A percentile compares a stretch with the other conserved stretches of the same genome.
Conservation (phyloP, 768 basidiomycete species). For the Termitomyces sp. region DNA sequence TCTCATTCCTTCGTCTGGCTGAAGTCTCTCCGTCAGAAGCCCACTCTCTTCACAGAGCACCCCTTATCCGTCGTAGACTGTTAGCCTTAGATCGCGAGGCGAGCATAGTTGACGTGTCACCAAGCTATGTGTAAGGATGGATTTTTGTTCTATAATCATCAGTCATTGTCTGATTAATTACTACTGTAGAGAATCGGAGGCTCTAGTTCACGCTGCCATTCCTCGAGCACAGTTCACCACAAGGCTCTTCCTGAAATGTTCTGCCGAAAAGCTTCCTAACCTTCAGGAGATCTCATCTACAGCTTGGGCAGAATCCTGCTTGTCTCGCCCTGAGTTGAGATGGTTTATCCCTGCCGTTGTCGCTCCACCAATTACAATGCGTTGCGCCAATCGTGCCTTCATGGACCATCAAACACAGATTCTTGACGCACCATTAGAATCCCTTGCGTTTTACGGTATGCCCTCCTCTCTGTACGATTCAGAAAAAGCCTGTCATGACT, state of each 20-base stretch:
- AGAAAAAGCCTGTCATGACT: conserved; percentile 40
- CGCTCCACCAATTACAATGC: conserved; percentile 75
- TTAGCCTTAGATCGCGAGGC: conserved; percentile 41
- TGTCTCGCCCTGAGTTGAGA: conserved; percentile 73
- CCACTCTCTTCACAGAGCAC: conserved; percentile 53
- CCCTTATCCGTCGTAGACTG: conserved; percentile 55
- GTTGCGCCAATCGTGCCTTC: conserved; percentile 76
- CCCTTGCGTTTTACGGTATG: conserved; percentile 80
- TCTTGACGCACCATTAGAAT: conserved; percentile 67
- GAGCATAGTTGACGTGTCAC: conserved; percentile 31
- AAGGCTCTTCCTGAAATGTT: conserved; percentile 21
- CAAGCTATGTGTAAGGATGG: conserved; percentile 37
- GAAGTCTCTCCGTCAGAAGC: conserved; percentile 60
- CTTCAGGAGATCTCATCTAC: conserved; percentile 56
- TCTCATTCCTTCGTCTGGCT: conserved; percentile 76
- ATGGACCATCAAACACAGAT: conserved; percentile 60
- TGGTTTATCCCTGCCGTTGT: conserved; percentile 86
- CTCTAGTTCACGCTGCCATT: conserved; percentile 33
- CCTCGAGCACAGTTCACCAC: conserved; percentile 32
- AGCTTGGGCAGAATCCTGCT: conserved; percentile 70
- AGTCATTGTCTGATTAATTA: conserved; percentile 2
- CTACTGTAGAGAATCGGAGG: conserved; percentile 44
- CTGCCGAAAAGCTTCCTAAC: conserved; percentile 42
- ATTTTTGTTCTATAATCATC: background rate
- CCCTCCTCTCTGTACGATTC: conserved; percentile 63